Percentiles rank a stretch among this genome's conserved stretches.
These are phyloP conservation scores for Ceratocystis cacaofunesta DNA, from an alignment of 2,329 filamentous ascomycete genomes.

Conservation along the genomic window DNA sequence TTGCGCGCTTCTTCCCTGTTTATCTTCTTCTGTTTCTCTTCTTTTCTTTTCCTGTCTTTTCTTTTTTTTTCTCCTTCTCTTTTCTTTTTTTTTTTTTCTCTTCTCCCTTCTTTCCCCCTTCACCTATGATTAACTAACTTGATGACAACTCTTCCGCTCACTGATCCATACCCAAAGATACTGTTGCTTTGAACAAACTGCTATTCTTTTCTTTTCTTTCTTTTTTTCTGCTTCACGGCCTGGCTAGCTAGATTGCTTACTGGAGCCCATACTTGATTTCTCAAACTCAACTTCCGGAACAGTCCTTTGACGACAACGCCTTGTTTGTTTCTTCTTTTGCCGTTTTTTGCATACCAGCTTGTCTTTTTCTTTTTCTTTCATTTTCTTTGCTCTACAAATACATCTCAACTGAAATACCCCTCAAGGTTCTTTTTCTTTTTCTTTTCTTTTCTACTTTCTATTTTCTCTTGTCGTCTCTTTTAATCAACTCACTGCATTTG, in stretches of 20 bases:
- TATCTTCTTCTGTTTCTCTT: conserved; percentile 3
- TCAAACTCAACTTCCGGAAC: neutral
- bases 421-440: neutral
- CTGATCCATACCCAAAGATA: neutral
- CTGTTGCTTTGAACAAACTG: neutral
- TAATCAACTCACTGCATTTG: neutral
- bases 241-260: neutral
- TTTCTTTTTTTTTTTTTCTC: neutral
- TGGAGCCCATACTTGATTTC: neutral
- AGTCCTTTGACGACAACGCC: neutral
- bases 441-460: neutral
- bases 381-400: neutral
- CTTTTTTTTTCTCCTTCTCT: neutral
- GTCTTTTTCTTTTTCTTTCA: neutral
- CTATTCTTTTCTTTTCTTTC: neutral
- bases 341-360: neutral
- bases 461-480: neutral
- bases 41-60: neutral
- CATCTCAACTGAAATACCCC: neutral
- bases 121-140: neutral
- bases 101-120: neutral
- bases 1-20: neutral
- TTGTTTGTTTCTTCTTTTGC: conserved; percentile 1
- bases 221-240: neutral
- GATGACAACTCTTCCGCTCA: neutral